Conservation (phyloP, 2,329 filamentous ascomycete genomes). For the Falciphora oryzae region DNA sequence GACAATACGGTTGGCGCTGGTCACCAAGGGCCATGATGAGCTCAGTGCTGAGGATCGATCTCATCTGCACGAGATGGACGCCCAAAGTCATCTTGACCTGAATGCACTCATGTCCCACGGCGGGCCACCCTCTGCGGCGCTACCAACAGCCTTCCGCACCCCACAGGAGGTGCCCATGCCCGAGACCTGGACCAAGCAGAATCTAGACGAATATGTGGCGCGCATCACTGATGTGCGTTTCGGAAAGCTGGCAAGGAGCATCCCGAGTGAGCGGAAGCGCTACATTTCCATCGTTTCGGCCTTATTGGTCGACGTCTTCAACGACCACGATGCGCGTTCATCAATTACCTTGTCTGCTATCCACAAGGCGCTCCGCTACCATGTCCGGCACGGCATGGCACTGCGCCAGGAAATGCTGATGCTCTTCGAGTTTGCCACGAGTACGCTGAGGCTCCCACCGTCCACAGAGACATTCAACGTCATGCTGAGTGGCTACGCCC, state of each 20-base stretch:
- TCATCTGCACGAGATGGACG: not conserved
- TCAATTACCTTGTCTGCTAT: conserved; percentile 34
- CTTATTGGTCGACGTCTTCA: conserved; percentile 34
- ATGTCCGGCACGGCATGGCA: conserved; percentile 23
- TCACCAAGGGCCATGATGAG: not conserved
- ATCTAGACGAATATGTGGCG: not conserved
- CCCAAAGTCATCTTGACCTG: not conserved
- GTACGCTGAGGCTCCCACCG: conserved; percentile 20
- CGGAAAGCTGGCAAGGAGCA: not conserved
- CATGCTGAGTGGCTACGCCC: conserved; percentile 35
- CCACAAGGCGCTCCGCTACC: conserved; percentile 39
- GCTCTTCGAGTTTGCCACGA: conserved; percentile 24
- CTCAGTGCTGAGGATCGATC: not conserved
- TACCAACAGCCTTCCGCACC: conserved; percentile 3
- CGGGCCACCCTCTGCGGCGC: conserved; percentile 7
- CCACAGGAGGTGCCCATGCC: conserved; percentile 6
- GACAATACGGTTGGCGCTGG: not conserved
- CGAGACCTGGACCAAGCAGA: not conserved
- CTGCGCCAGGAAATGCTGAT: conserved; percentile 22
- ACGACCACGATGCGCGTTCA: conserved; percentile 26
- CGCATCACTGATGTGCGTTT: not conserved
- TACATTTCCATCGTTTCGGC: conserved; percentile 19
- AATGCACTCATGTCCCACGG: conserved; percentile 6
- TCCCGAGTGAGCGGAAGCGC: conserved; percentile 5
- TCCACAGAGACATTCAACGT: conserved; percentile 44